Evolutionary conservation across 176 grass and related monocot genomes (phyloP), one percentile per base, ranked within the genome.

Genomic region (Puya raimondii): DNA sequence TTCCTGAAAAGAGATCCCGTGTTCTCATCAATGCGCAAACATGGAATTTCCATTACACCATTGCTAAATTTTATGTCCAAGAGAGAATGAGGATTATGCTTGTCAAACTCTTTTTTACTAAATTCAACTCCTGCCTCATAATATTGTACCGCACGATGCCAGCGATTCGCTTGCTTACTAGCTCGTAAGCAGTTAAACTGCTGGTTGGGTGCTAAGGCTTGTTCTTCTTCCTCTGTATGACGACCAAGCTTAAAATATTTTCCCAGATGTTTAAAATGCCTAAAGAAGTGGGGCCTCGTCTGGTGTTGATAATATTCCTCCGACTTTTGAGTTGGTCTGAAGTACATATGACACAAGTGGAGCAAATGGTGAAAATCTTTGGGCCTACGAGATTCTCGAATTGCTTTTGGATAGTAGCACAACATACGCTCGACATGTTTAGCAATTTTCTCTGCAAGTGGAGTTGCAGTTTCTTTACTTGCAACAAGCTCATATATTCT

Each of bases 41-140:
- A 48, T 10, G 75, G 75, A 33, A 78, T 78, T 68, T 78, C 75
- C 9, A 78, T 16, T 61, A 23, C 15, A n/a, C 64, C 75, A 53
- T 78, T 8, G 23, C 14, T 42, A 1, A 25, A 82, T 51, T 16
- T 47, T 25, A 70, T 76, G 54, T 82, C 72, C n/a, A 76, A 21
- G 0, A 75, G 9, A 12, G 72, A 82, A 76, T 82, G 65, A 23
- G 25, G 66, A 0, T 71, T 20, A 2, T 63, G 0, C 50, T 59
- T 68, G 1, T 18, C n/a, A 52, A 64, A 75, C 1, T 76, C 65
- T 23, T 47, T 25, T 26, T 50, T 76, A 0, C 23, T 53, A 53
- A 78, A 67, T 69, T 78, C 51, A 23, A 78, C 3, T 29, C 27
- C 27, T 29, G 27, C 27, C 3, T 29, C 27, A 29, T 29, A 29